Evolutionary conservation across 257 asterid species (phyloP).

Genomic region (Solanum chilense): DNA sequence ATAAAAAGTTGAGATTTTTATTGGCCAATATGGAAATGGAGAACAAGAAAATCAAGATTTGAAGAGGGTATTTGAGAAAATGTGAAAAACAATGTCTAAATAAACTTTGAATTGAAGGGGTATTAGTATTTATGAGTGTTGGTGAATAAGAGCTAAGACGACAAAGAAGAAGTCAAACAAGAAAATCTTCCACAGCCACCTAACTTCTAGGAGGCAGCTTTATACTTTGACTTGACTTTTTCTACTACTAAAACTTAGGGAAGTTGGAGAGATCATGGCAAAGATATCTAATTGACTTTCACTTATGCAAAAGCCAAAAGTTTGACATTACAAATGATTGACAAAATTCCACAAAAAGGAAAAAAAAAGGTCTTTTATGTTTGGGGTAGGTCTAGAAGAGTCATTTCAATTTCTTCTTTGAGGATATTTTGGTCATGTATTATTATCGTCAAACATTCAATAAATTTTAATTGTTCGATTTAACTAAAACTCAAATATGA

Average conservation of each 20-base stretch:
- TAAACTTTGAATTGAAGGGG: neutral
- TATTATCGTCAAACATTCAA: neutral
- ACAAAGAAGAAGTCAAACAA: neutral
- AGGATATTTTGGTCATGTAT: neutral
- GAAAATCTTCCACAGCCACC: neutral
- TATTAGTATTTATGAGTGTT: neutral
- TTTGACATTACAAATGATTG: neutral
- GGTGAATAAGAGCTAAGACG: neutral
- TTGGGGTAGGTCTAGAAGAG: neutral
- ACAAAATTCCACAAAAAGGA: neutral
- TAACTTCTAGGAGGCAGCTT: neutral
- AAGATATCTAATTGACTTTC: neutral
- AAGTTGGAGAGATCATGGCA: neutral
- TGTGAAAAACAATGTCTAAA: neutral
- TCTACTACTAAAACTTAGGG: neutral
- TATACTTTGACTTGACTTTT: neutral
- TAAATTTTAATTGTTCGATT: neutral
- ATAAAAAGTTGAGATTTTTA: neutral
- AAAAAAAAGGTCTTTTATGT: neutral
- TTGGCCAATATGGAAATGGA: neutral
- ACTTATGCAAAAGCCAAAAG: neutral
- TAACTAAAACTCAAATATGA: neutral
- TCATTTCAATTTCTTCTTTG: neutral
- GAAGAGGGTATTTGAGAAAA: neutral
- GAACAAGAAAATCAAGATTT: neutral